Conservation (phyloP, 1,284 basidiomycete genomes). For the Takashimella tepidaria region DNA sequence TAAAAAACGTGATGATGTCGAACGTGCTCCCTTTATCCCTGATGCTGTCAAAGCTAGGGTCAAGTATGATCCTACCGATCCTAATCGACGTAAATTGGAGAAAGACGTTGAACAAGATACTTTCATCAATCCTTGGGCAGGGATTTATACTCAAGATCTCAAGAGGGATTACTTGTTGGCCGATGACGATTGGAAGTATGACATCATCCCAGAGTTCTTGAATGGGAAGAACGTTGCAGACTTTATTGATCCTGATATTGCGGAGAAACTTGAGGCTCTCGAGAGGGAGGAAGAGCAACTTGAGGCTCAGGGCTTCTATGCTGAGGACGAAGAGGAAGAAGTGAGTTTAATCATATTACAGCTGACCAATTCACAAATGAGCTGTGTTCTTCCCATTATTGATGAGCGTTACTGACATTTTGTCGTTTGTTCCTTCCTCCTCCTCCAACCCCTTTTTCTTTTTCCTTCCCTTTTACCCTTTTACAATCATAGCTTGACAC, state of each 20-base stretch:
- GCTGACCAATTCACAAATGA: too few species aligned
- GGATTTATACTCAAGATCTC: slow-evolving; percentile 83
- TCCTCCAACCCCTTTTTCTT: not conserved
- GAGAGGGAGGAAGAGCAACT: slow-evolving; percentile 95
- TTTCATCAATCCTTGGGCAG: slow-evolving; percentile 71
- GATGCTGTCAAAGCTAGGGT: slow-evolving; percentile 66
- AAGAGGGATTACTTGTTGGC: slow-evolving; percentile 83
- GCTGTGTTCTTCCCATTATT: too few species aligned
- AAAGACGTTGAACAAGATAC: slow-evolving; percentile 64
- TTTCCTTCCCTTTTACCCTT: not conserved
- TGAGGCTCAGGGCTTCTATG: slow-evolving; percentile 92
- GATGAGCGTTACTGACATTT: slow-evolving; percentile 1
- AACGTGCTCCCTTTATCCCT: slow-evolving; percentile 79
- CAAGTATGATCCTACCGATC: slow-evolving; percentile 82
- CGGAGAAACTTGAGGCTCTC: slow-evolving; percentile 91
- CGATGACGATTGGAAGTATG: slow-evolving; percentile 92
- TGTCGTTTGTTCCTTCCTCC: slow-evolving; percentile 8
- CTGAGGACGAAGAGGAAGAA: slow-evolving; percentile 72
- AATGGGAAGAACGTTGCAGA: slow-evolving; percentile 98
- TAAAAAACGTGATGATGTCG: slow-evolving; percentile 76
- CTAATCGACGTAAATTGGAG: slow-evolving; percentile 64
- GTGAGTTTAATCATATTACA: slow-evolving; percentile 56
- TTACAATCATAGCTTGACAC: slow-evolving; percentile 65
- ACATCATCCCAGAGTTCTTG: slow-evolving; percentile 92
- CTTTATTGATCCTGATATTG: slow-evolving; percentile 98